Percentiles rank a stretch among this genome's conserved stretches.
Conservation (phyloP, 345 rosid species). For the Corchorus capsularis region DNA sequence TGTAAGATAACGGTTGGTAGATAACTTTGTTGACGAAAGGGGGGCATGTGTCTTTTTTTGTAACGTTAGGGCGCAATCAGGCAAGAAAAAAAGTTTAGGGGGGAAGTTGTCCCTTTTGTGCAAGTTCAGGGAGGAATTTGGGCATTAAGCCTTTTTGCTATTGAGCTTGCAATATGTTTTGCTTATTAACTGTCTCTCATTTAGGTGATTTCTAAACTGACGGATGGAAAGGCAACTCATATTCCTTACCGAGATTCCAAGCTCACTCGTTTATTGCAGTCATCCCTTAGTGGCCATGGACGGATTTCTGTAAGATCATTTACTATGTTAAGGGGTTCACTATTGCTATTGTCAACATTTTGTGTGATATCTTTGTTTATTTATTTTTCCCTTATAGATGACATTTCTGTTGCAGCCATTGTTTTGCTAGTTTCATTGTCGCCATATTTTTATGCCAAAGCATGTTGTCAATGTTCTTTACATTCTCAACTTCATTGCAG, state of each 20-base stretch:
- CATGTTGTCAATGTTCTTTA: constrained; percentile 19
- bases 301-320: constrained; percentile 57
- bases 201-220: constrained; percentile 70
- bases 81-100: too few species aligned
- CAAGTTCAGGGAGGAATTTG: too few species aligned
- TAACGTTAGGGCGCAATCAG: too few species aligned
- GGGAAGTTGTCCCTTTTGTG: too few species aligned
- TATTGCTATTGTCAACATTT: constrained; percentile 5
- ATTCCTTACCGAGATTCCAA: constrained; percentile 78
- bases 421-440: background rate
- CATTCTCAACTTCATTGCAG: constrained; percentile 37
- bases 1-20: too few species aligned
- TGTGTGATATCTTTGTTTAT: background rate
- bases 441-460: background rate
- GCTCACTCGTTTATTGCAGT: constrained; percentile 70
- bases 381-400: background rate
- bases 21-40: too few species aligned
- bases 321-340: constrained; percentile 7
- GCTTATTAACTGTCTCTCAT: constrained; percentile 13
- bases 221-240: constrained; percentile 66
- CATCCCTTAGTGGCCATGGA: constrained; percentile 76
- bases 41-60: too few species aligned
- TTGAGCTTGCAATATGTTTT: constrained; percentile 7
- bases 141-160: background rate
- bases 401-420: background rate